A percentile compares a stretch with the other conserved stretches of the same genome.
Conservation (phyloP, 2,329 filamentous ascomycete genomes). For the Fusarium humuli region DNA sequence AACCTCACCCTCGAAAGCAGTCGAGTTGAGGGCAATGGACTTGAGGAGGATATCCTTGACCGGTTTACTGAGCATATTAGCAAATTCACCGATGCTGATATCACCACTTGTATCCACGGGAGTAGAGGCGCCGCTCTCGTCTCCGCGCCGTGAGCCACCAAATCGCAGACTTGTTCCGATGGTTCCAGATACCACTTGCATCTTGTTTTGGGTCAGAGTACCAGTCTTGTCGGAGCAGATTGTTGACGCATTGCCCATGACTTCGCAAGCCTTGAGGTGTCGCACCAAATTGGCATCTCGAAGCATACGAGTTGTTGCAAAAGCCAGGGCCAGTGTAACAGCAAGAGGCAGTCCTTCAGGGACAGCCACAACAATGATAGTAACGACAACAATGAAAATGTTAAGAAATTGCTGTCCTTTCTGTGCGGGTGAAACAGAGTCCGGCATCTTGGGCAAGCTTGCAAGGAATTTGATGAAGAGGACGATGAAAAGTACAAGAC, state of each 20-base stretch:
- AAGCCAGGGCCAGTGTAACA: conserved; percentile 81
- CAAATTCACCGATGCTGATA: conserved; percentile 60
- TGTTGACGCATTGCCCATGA: conserved; percentile 82
- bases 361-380: conserved; percentile 83
- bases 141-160: conserved; percentile 54
- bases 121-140: conserved; percentile 43
- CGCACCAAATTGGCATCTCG: conserved; percentile 82
- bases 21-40: conserved; percentile 75
- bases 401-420: conserved; percentile 84
- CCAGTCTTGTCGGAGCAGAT: conserved; percentile 78
- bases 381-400: conserved; percentile 82
- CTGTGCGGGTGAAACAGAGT: conserved; percentile 67
- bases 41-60: conserved; percentile 67
- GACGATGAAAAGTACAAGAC: conserved; percentile 83
- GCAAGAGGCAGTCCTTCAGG: conserved; percentile 82
- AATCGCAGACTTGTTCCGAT: conserved; percentile 68
- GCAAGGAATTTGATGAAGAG: conserved; percentile 88
- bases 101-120: conserved; percentile 51
- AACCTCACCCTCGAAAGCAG: conserved; percentile 80
- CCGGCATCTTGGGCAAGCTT: conserved; percentile 64
- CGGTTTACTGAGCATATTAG: conserved; percentile 57
- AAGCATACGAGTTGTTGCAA: conserved; percentile 81
- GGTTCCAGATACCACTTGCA: conserved; percentile 73
- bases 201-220: conserved; percentile 75
- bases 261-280: conserved; percentile 81